phyloP scores from a whole-genome alignment of 2,329 filamentous ascomycete species.

The Phialocephala sp. region DNA sequence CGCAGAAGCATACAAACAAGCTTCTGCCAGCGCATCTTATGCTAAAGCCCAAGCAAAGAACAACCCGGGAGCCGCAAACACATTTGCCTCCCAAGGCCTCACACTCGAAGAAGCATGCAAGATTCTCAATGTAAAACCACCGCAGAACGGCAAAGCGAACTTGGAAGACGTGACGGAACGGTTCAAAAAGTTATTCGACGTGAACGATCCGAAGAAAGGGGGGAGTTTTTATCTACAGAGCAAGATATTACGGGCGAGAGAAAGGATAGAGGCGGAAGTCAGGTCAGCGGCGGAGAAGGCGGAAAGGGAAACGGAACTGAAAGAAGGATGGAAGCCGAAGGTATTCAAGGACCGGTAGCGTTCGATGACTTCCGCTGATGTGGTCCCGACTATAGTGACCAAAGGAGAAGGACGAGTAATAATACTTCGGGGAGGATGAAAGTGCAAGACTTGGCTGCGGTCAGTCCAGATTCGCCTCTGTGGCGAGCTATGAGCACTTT shows the following conservation, averaged over 20 bases:
- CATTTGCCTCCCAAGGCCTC: conserved; percentile 71
- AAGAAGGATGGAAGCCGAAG: conserved; percentile 93
- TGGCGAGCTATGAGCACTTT: not conserved
- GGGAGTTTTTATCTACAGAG: conserved; percentile 98
- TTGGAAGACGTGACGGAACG: conserved; percentile 80
- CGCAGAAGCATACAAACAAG: conserved; percentile 93
- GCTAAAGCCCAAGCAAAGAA: conserved; percentile 72
- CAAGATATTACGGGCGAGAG: conserved; percentile 89
- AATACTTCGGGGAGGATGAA: conserved; percentile 4
- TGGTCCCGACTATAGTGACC: conserved; percentile 4
- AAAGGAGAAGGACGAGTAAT: not conserved
- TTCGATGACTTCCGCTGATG: conserved; percentile 2
- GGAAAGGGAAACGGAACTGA: conserved; percentile 76
- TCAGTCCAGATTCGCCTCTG: not conserved
- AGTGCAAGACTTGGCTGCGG: not conserved
- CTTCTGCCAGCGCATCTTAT: conserved; percentile 84
- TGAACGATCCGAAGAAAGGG: conserved; percentile 92
- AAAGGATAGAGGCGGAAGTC: conserved; percentile 89
- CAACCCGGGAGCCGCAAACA: conserved; percentile 50
- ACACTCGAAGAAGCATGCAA: conserved; percentile 96
- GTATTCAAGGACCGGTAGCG: conserved; percentile 81
- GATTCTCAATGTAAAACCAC: conserved; percentile 94
- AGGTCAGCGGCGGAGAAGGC: conserved; percentile 72
- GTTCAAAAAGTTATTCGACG: conserved; percentile 94
- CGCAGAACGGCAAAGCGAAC: conserved; percentile 76